Conservation (phyloP, 2,329 filamentous ascomycete genomes). For the Fusarium papillatum region DNA sequence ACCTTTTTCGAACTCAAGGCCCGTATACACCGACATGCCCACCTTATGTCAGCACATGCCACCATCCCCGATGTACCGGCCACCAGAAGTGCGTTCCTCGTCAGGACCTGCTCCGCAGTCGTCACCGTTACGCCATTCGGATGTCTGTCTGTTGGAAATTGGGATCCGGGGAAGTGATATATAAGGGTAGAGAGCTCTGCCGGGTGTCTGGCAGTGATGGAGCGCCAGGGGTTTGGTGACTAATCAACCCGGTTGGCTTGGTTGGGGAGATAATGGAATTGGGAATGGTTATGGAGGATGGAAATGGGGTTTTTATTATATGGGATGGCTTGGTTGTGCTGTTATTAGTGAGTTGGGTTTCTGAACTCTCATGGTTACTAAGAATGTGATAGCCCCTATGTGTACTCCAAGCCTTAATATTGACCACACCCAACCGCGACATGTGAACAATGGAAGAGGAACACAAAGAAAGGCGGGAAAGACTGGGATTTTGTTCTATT, state of each 20-base stretch:
- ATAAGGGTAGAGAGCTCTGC: background rate
- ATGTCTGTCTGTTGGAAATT: background rate
- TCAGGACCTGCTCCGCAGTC: background rate
- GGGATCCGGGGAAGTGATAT: background rate
- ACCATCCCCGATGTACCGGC: background rate
- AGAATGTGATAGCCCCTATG: background rate
- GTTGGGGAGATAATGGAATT: background rate
- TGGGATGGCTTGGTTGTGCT: background rate
- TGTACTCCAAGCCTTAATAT: background rate
- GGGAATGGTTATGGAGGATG: background rate
- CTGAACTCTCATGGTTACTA: background rate
- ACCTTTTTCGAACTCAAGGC: background rate
- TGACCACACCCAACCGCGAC: background rate
- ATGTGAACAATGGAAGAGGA: background rate
- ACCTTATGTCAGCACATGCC: slow-evolving; percentile 1
- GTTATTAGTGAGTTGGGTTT: background rate
- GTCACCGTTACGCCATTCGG: background rate
- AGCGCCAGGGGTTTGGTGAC: background rate
- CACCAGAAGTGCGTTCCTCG: background rate
- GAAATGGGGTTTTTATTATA: background rate
- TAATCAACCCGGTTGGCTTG: background rate
- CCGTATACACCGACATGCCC: background rate
- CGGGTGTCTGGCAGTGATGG: background rate
- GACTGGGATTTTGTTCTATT: background rate
- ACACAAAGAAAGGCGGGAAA: background rate